Evolutionary conservation across 225 moss, liverwort and hornwort genomes (phyloP).

Genomic region (Anthoceros angustus): DNA sequence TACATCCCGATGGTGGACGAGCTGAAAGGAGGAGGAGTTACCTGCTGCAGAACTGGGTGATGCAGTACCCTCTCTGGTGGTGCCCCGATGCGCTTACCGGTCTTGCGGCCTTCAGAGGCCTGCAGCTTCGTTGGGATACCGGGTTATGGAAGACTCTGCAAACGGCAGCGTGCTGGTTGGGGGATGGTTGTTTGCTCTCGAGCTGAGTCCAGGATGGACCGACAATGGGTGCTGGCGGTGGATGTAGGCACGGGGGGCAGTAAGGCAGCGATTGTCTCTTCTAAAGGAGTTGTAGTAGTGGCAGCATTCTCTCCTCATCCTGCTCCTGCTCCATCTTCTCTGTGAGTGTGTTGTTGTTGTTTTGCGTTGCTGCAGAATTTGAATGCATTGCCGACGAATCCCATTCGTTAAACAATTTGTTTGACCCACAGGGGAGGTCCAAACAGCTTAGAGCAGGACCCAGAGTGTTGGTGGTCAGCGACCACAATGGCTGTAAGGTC

Average conservation of each 20-base stretch:
- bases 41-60: too few species aligned
- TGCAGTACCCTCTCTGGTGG: too few species aligned
- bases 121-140: too few species aligned
- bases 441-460: slow-evolving; percentile 72
- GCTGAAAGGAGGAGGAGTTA: too few species aligned
- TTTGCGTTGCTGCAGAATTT: neutral
- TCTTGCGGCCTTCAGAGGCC: too few species aligned
- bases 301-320: slow-evolving; percentile 60
- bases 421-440: slow-evolving; percentile 30
- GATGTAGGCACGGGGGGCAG: slow-evolving; percentile 91
- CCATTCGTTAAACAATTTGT: too few species aligned
- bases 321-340: slow-evolving; percentile 23
- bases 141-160: too few species aligned
- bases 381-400: neutral
- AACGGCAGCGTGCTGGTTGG: neutral
- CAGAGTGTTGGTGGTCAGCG: slow-evolving; percentile 75
- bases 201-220: neutral
- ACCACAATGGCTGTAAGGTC: slow-evolving; percentile 60
- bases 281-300: slow-evolving; percentile 41
- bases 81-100: too few species aligned
- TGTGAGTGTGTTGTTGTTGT: slow-evolving; percentile 15
- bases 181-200: too few species aligned
- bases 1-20: too few species aligned
- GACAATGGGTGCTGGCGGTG: slow-evolving; percentile 64
- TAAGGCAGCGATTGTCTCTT: slow-evolving; percentile 66